Evolutionary conservation across 2,329 filamentous ascomycete species (phyloP), one percentile per base, ranked within the genome.

Genomic region (Xylaria sp.): DNA sequence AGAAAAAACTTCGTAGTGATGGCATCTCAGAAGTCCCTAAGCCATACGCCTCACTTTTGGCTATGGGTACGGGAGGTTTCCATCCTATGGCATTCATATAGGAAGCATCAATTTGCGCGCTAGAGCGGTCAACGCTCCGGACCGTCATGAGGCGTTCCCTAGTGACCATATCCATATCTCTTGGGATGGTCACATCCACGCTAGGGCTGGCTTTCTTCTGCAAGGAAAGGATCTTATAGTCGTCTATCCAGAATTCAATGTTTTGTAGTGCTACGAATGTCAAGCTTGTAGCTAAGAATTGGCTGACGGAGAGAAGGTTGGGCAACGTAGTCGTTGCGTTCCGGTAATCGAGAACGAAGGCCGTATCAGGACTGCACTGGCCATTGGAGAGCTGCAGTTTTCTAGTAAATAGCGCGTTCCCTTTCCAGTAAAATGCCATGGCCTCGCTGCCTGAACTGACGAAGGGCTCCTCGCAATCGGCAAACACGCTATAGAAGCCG

Each of bases 341-440:
- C 72, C 95, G 86, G 76, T 98, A 97, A 73, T 98, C 93, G 47
- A 99, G 83, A 47, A 97, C 88, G 73, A 99, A 99, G n/a, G 90
- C 90, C 2, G 96, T 99, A 70, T 94, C 86, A 31, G 81, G 81
- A 57, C 83, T 90, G 15, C 82, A 78, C 71, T 92, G 84, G 23
- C 86, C 85, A 46, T 86, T 81, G 1, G 90, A 87, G 7, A 97
- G 79, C 67, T 88, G 87, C 21, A 95, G 83, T 68, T 92, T 91
- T 70, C 93, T 90, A 23, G 96, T 99, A 75, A 97, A 98, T 1
- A 99, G 84, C 4, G 92, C 92, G 75, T 98, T 98, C n/a, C 91
- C 93, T 76, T 97, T 98, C 96, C 95, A 99, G 80, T 97, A 99
- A 73, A 99, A 99, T 0, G 94, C 94, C 92, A 99, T 97, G 37